Percentiles rank a stretch among this genome's conserved stretches.
These are phyloP conservation scores for Mesotaenium endlicherianum DNA, from an alignment of 139 green algal species.

Conservation along the genomic window DNA sequence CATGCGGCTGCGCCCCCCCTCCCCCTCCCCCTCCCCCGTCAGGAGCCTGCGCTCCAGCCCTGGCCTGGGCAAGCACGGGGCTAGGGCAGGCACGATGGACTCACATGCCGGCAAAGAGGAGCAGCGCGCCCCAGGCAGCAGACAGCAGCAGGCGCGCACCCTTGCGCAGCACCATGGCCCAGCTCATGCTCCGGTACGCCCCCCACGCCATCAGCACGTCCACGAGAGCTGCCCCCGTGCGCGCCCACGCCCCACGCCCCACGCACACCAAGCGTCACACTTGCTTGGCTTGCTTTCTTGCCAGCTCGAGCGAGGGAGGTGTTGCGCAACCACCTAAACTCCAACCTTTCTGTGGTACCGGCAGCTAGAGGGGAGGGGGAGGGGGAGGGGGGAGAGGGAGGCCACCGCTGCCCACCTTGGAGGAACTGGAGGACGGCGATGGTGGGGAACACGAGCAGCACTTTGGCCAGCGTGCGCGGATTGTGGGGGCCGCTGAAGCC, in stretches of 20 bases:
- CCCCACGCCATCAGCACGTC: conserved; percentile 21
- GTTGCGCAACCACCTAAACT: too few species aligned
- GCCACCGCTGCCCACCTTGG: not conserved
- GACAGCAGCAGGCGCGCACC: not conserved
- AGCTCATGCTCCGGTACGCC: conserved; percentile 19
- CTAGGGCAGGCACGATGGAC: not conserved
- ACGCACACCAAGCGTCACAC: too few species aligned
- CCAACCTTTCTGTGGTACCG: too few species aligned
- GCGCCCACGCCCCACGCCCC: too few species aligned
- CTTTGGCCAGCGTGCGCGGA: conserved; percentile 8
- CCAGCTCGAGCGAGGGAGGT: too few species aligned
- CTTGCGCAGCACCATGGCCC: not conserved
- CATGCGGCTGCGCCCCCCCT: not conserved
- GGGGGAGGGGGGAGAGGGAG: too few species aligned
- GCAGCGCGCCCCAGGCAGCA: not conserved
- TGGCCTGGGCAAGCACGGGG: too few species aligned
- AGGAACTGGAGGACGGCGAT: not conserved
- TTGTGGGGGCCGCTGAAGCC: conserved; percentile 1
- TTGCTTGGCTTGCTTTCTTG: too few species aligned
- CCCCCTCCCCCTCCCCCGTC: too few species aligned
- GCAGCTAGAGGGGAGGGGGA: too few species aligned
- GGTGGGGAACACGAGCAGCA: conserved; percentile 17
- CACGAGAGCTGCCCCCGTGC: not conserved
- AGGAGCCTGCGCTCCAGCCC: too few species aligned
- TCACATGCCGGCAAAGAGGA: conserved; percentile 17